Base-by-base conservation (phyloP, 306 rosid genomes). In the Styphnolobium japonicum region DNA sequence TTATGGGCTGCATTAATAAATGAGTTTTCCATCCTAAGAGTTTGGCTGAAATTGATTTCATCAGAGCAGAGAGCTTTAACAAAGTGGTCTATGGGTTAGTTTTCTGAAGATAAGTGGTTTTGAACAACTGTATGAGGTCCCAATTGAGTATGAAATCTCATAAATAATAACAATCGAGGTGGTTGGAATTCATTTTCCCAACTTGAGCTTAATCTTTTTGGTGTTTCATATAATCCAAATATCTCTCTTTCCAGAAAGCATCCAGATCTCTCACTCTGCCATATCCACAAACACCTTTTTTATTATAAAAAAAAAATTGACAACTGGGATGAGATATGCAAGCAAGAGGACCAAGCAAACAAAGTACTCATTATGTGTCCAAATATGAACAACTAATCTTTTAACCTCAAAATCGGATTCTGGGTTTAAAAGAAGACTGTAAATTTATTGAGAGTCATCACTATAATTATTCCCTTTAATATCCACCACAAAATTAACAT, bases 41-140 rank as follows among this genome's bases (percentile, higher is more conserved):
- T 55, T 60, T 33, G 56, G 76, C 71, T 69, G 5, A 67, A 63
- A 45, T 69, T 73, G 43, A 51, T 16, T 74, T 55, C 60, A 40
- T 79, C 52, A 67, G 62, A 67, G 18, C 0, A 14, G 15, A 42
- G 43, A 51, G 36, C 45, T 56, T 64, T 52, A 23, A 11, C 31
- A 37, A 85, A 77, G 56, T 53, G 75, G 79, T 33, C 15, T 67
- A 19, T 52, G 52, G 55, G 5, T 14, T 73, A 40, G 4, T 67
- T 61, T 67, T 75, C 6, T 29, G 21, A n/a, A 75, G 43, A 63
- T 53, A 22, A 76, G 73, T 67, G 63, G 40, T 3, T 40, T 45
- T 63, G 82, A 33, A 76, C 89, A 84, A 70, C 87, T 80, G 84
- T 80, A 84, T 66, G 27, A 84, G 85, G 93, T 83, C 90, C 89